These are phyloP conservation scores for Gossypium schwendimanii DNA, from an alignment of 441 rosid species.

Conservation along the genomic window DNA sequence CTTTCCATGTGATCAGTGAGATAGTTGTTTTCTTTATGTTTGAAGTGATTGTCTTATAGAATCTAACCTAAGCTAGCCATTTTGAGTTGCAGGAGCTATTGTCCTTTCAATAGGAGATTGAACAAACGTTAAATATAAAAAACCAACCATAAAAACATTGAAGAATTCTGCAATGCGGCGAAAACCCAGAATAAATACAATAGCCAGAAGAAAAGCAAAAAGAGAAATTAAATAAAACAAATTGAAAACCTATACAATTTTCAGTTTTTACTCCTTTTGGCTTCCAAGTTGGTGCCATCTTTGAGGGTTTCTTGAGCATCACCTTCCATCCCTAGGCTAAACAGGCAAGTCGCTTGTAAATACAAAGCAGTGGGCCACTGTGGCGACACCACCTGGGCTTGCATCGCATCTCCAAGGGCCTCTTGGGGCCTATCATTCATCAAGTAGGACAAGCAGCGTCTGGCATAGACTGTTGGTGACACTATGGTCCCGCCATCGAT, in stretches of 20 bases:
- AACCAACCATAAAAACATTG: conserved; percentile 9
- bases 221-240: not conserved
- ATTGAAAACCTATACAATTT: conserved; percentile 29
- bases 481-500: conserved; percentile 75
- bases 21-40: not conserved
- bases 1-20: not conserved
- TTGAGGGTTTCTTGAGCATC: conserved; percentile 92
- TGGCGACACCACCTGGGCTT: conserved; percentile 58
- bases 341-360: conserved; percentile 70
- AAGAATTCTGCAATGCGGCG: conserved; percentile 11
- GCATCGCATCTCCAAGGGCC: conserved; percentile 61
- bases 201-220: not conserved
- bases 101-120: not conserved
- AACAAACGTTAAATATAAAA: not conserved
- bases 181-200: not conserved
- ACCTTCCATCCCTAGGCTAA: conserved; percentile 84
- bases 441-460: conserved; percentile 61
- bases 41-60: not conserved
- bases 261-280: conserved; percentile 54
- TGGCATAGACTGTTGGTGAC: conserved; percentile 60
- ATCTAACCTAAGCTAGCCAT: not conserved
- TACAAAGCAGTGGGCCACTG: conserved; percentile 67
- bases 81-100: not conserved
- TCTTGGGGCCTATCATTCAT: conserved; percentile 55
- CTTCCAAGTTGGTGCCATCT: conserved; percentile 75